Evolutionary conservation across 345 rosid species (phyloP), one percentile per base, ranked within the genome.

Genomic region (Citrus mangshanensis): DNA sequence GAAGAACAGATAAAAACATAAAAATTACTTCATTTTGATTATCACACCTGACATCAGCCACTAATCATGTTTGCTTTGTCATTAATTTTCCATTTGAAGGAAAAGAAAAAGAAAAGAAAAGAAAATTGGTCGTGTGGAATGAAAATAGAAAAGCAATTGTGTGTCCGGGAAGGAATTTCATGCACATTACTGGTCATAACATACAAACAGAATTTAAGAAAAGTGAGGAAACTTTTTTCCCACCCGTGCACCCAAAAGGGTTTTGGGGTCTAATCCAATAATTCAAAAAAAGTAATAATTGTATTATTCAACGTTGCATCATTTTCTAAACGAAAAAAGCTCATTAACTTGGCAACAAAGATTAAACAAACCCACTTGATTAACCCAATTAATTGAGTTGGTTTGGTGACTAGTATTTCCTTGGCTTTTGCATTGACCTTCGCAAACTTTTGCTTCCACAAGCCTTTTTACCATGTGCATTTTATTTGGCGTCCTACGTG

Each of bases 251-350:
- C 7, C 27, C 42, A 59, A 74, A 74, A 60, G 68, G 5, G 58
- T 0, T 16, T 49, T 21, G 12, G 62, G n/a, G 6, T 64, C 42
- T 63, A 59, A 38, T 19, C 56, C 56, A 24, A 59, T 37, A 73
- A 35, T 74, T 74, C 77, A 60, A 0, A 12, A 24, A 24, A 60
- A 30, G n/a, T 6, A 21, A 22, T 12, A 64, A 32, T 49, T 62
- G 12, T 21, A 37, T 46, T 64, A 64, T 75, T 75, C 78, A 75
- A 75, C 61, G 16, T 14, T 49, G 1, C 40, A 75, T 75, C 78
- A 75, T 49, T 49, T 22, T 22, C 30, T 1, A 30, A 5, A 30
- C 3, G 30, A 30, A 46, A 27, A 27, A 25, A 49, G 28, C 58
- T 3, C 22, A n/a, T 22, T 58, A 34, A 22, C 76, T 73, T 58